phyloP scores from a whole-genome alignment of 805 yeast species.

The Candida easanensis region DNA sequence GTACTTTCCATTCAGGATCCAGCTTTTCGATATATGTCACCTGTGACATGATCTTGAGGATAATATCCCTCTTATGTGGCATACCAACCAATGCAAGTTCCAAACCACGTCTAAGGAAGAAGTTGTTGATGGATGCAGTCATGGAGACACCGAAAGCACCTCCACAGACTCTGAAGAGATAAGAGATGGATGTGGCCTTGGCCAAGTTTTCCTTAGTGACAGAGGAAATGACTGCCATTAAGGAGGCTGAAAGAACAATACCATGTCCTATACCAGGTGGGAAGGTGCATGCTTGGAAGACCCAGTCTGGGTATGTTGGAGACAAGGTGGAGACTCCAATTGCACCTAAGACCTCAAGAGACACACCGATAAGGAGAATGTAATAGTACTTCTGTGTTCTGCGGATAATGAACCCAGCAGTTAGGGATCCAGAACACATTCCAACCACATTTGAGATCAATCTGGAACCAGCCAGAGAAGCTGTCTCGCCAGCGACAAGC shows the following conservation, averaged over 20 bases:
- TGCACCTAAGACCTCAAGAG: conserved; percentile 34
- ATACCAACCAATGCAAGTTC: conserved; percentile 11
- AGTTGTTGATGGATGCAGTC: conserved; percentile 13
- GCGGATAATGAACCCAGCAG: conserved; percentile 39
- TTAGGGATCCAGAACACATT: conserved; percentile 41
- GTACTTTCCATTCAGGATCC: conserved; percentile 7
- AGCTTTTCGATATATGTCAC: conserved; percentile 19
- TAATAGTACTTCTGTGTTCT: conserved; percentile 27
- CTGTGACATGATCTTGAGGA: conserved; percentile 14
- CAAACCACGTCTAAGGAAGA: conserved; percentile 12
- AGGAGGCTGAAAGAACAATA: conserved; percentile 57
- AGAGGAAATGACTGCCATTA: conserved; percentile 65
- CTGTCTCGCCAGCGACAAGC: conserved; percentile 37
- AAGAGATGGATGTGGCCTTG: conserved; percentile 59
- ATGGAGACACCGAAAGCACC: conserved; percentile 39
- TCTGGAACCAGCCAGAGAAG: conserved; percentile 40
- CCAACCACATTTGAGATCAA: conserved; percentile 40
- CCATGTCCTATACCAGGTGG: conserved; percentile 46
- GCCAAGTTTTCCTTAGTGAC: conserved; percentile 64
- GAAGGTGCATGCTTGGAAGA: conserved; percentile 28
- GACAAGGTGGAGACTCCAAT: background rate
- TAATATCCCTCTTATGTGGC: conserved; percentile 10
- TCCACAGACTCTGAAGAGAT: conserved; percentile 61
- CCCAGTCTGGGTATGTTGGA: conserved; percentile 1
- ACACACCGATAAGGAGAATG: conserved; percentile 33